Base-by-base conservation (phyloP, 805 yeast species). In the Saccharomyces eubayanus region DNA sequence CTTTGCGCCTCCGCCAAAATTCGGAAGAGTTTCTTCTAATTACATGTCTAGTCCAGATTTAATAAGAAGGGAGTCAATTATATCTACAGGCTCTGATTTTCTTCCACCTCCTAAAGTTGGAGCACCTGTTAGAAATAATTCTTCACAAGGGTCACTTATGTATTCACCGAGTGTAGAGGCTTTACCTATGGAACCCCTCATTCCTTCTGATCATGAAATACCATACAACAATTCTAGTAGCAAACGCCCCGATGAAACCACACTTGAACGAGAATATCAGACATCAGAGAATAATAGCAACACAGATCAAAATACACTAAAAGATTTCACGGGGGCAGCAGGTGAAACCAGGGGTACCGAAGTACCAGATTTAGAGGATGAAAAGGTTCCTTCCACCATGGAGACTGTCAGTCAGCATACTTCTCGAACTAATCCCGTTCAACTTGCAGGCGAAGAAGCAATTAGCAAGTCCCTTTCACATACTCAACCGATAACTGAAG, bases 61-160 rank as follows among this genome's bases (percentile, higher is more conserved):
- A 12, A 58, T 61, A 48, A 61, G 63, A 50, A 50, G 58, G 11
- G 49, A 58, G 6, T 55, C 65, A 6, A 47, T 31, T 2, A 49
- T 47, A 4, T 56, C 56, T 1, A 27, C 52, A 14, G 31, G 36
- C n/a, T 47, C 63, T 0, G 56, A 54, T 31, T 55, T 56, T 49
- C 62, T 59, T 2, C 63, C 64, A 11, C 70, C 72, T 28, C 64
- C 69, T 14, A 58, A 63, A 36, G 8, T 36, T 8, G 43, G 43
- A 16, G 47, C 8, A 9, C 10, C 20, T 20, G 9, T 9, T 6
- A 36, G 20, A 36, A 59, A 5, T 12, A 31, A 10, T 11, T 21
- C 47, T 8, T 40, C 31, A 12, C 48, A 48, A 14, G 52, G 36
- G 9, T 30, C 49, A 20, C 52, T 48, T 16, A 41, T 50, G 27